Percentiles rank a stretch among this genome's conserved stretches.
Conservation (phyloP, 2,329 filamentous ascomycete species). For the Phaeosphaeria sp. region DNA sequence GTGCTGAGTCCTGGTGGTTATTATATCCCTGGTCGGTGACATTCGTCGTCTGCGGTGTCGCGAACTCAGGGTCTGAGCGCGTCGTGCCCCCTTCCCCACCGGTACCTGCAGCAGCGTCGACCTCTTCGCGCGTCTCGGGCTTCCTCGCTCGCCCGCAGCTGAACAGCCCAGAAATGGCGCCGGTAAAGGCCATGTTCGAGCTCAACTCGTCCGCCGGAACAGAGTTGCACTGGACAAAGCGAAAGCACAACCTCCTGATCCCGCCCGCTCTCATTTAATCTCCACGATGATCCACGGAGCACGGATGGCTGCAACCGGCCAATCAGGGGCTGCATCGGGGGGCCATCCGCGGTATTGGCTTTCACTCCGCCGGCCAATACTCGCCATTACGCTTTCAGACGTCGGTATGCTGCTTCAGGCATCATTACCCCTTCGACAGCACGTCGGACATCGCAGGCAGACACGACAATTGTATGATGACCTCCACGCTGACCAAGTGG, state of each 20-base stretch:
- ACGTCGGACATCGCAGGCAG: no score
- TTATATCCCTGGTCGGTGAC: background rate
- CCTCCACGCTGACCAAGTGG: no score
- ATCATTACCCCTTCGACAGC: no score
- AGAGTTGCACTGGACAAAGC: background rate
- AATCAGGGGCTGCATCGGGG: background rate
- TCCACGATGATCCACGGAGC: background rate
- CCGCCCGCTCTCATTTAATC: background rate
- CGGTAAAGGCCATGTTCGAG: slow-evolving; percentile 9
- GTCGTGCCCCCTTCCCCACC: slow-evolving; percentile 4
- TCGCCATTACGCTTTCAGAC: no score
- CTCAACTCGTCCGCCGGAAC: background rate
- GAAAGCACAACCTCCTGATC: background rate
- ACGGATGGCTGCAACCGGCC: background rate
- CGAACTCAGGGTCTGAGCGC: slow-evolving; percentile 9
- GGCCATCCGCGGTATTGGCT: background rate
- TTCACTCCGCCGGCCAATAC: background rate
- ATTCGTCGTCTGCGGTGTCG: background rate
- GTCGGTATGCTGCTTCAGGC: no score
- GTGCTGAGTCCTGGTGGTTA: background rate
- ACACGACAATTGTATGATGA: no score
- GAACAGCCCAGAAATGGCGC: slow-evolving; percentile 14
- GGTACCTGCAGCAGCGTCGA: background rate
- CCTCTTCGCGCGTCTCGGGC: slow-evolving; percentile 6
- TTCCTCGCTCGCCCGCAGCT: slow-evolving; percentile 13